Base-by-base conservation (phyloP, 371 early-diverging fungal genomes). In the Phascolomyces articulosus region DNA sequence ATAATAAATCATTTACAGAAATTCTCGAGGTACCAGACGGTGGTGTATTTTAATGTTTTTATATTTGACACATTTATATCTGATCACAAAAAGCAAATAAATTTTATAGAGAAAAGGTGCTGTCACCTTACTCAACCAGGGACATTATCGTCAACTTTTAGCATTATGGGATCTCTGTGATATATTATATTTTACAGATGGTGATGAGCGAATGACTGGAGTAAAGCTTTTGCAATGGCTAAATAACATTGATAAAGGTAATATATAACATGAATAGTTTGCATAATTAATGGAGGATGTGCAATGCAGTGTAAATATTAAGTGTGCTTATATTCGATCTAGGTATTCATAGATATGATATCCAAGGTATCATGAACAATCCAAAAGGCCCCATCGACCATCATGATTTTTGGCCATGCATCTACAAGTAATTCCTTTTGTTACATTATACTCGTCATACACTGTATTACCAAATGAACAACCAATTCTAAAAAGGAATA, bases 111-210 rank as follows among this genome's bases (percentile, higher is more conserved):
- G 8, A 18, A 6, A 51, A 9, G 51, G 51, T n/a, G 8, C 20
- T 20, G 23, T 20, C 15, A n/a, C 23, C 7, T 11, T 51, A 24
- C n/a, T 11, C 7, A 24, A 51, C 20, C 26, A 13, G 4, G 7
- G 7, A 2, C 23, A 24, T 0, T 51, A 51, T n/a, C 20, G n/a
- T 10, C 51, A 51, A 23, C 7, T 51, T 10, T 24, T 24, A 24
- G 24, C n/a, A 24, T 13, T 51, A 24, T 51, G 51, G 51, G 51
- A 51, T 11, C 51, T 51, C 23, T 51, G 51, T 23, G 24, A 51
- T 51, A 51, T 51, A 0, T 24, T 51, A 20, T 51, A 51, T 24
- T 51, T 51, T 51, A 51, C 51, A 51, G 51, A 51, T 51, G 24
- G 6, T 13, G 51, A 51, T 24, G 4, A 51, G 9, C 24, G 26